Percentiles rank a stretch among this genome's conserved stretches.
Evolutionary conservation across 2,329 filamentous ascomycete species (phyloP).

Genomic region (Alternaria alternata): DNA sequence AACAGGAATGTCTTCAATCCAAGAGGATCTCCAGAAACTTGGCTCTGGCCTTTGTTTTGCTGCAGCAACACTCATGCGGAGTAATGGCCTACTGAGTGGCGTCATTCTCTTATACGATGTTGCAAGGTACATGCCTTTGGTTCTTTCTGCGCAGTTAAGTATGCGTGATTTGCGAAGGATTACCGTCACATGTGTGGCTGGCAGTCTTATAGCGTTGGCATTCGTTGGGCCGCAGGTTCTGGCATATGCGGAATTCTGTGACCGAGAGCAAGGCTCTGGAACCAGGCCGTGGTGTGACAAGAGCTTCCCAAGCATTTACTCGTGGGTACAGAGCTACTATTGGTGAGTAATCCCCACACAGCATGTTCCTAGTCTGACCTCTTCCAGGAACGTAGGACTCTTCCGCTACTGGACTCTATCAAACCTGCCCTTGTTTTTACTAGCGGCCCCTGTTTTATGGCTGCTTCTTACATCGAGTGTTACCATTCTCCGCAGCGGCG

Average conservation of each 20-base stretch:
- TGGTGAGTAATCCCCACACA: conserved; percentile 69
- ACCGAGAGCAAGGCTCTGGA: conserved; percentile 12
- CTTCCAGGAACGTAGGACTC: conserved; percentile 82
- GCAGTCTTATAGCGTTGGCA: conserved; percentile 71
- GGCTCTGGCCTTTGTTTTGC: conserved; percentile 74
- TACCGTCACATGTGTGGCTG: conserved; percentile 69
- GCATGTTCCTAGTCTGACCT: conserved; percentile 13
- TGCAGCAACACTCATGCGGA: conserved; percentile 75
- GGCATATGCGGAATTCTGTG: conserved; percentile 73
- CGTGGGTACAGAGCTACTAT: conserved; percentile 87
- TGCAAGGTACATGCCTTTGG: conserved; percentile 49
- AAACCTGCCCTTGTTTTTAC: conserved; percentile 86
- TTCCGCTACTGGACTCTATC: conserved; percentile 88
- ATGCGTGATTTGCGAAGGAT: conserved; percentile 61
- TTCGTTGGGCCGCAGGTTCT: conserved; percentile 75
- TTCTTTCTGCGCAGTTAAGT: conserved; percentile 47
- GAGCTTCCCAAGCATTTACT: conserved; percentile 84
- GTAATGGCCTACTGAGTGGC: conserved; percentile 87
- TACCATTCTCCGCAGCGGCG: conserved; percentile 54
- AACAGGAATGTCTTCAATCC: conserved; percentile 41
- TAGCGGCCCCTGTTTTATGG: conserved; percentile 79
- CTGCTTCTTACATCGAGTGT: conserved; percentile 69
- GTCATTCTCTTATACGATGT: conserved; percentile 69
- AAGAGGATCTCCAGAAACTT: conserved; percentile 59
- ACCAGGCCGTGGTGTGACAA: conserved; percentile 76